These are phyloP conservation scores for Phycomyces nitens DNA, from an alignment of 192 early-diverging fungal genomes.

Conservation along the genomic window DNA sequence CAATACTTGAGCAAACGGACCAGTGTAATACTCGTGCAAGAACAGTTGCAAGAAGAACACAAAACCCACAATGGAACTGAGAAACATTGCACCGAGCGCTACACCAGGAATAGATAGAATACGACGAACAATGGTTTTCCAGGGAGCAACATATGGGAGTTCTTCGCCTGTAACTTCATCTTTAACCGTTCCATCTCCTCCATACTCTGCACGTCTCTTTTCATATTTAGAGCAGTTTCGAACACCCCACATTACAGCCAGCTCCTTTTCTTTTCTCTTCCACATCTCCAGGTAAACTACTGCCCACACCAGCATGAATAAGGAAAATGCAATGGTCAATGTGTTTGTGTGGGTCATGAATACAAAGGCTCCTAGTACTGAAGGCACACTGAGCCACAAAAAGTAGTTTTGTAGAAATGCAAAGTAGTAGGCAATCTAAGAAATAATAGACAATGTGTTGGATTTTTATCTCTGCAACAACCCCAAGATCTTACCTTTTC, in stretches of 20 bases:
- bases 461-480: too few species aligned
- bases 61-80: conserved; percentile 58
- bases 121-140: conserved; percentile 66
- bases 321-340: conserved; percentile 65
- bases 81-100: conserved; percentile 50
- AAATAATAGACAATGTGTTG: background rate
- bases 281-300: conserved; percentile 77
- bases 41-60: conserved; percentile 78
- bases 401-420: conserved; percentile 91
- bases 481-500: conserved; percentile 53
- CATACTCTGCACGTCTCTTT: conserved; percentile 65
- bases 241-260: conserved; percentile 78
- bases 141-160: conserved; percentile 66
- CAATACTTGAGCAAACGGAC: conserved; percentile 61
- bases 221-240: conserved; percentile 56
- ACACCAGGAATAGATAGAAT: conserved; percentile 56
- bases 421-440: conserved; percentile 84
- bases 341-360: conserved; percentile 46
- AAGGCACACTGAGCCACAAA: conserved; percentile 65
- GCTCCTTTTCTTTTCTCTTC: conserved; percentile 70
- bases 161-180: conserved; percentile 76
- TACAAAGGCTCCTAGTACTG: conserved; percentile 59
- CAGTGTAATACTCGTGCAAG: conserved; percentile 77
- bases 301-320: conserved; percentile 64
- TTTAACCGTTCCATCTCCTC: conserved; percentile 47